Evolutionary conservation across 2,329 filamentous ascomycete species (phyloP).

Genomic region (Penicillium sp.): DNA sequence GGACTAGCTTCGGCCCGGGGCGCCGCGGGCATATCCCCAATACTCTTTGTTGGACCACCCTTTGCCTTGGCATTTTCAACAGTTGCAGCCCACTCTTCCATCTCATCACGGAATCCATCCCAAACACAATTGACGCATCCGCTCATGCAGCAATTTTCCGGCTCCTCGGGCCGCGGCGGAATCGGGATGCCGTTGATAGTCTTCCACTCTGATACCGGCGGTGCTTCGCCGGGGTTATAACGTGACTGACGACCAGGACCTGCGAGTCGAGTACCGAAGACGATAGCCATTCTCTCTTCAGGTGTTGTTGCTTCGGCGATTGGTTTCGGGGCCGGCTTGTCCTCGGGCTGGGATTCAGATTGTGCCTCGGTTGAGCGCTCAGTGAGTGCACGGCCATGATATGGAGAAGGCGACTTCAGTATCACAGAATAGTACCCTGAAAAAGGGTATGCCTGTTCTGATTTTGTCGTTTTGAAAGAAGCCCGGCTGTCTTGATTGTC

Average conservation of each 20-base stretch:
- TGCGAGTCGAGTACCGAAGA: slow-evolving; percentile 81
- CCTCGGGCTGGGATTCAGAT: slow-evolving; percentile 13
- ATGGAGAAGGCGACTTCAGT: slow-evolving; percentile 37
- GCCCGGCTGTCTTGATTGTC: slow-evolving; percentile 7
- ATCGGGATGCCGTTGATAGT: slow-evolving; percentile 77
- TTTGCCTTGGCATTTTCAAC: slow-evolving; percentile 63
- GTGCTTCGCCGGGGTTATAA: slow-evolving; percentile 57
- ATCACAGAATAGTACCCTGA: slow-evolving; percentile 52
- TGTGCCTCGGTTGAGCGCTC: slow-evolving; percentile 18
- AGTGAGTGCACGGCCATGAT: slow-evolving; percentile 22
- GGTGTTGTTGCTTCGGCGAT: slow-evolving; percentile 33
- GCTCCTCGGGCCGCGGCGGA: slow-evolving; percentile 82
- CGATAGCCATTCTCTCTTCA: slow-evolving; percentile 63
- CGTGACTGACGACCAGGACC: slow-evolving; percentile 70
- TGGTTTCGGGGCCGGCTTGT: slow-evolving; percentile 22
- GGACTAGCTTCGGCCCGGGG: slow-evolving; percentile 50
- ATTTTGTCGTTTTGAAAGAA: slow-evolving; percentile 3
- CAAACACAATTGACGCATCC: slow-evolving; percentile 98
- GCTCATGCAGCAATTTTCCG: slow-evolving; percentile 99
- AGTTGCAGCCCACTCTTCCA: slow-evolving; percentile 82
- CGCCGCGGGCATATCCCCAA: slow-evolving; percentile 35
- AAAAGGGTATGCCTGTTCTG: slow-evolving; percentile 44
- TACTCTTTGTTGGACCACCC: slow-evolving; percentile 27
- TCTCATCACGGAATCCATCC: slow-evolving; percentile 87
- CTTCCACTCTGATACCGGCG: slow-evolving; percentile 60